phyloP scores from a whole-genome alignment of 306 rosid species.

The Castanea crenata region DNA sequence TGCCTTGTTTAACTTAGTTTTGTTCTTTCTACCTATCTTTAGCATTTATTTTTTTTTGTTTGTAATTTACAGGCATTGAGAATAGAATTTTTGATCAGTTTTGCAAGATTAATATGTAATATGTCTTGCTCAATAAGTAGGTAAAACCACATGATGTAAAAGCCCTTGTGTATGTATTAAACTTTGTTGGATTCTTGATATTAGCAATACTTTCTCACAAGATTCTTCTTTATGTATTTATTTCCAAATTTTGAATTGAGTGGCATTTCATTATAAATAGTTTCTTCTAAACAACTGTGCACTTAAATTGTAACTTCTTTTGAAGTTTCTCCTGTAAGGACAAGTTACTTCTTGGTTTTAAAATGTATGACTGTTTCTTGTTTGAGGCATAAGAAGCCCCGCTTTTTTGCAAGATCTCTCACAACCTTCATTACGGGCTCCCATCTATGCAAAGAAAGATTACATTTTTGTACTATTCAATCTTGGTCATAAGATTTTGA shows the following conservation, averaged over 20 bases:
- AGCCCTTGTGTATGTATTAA: neutral
- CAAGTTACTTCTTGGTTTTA: no score
- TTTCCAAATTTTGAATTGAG: neutral
- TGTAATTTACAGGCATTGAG: slow-evolving; percentile 48
- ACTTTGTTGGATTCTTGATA: neutral
- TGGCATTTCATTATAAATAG: no score
- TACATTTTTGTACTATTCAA: no score
- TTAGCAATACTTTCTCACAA: neutral
- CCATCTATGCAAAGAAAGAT: no score
- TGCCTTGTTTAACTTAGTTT: neutral
- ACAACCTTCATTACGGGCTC: no score
- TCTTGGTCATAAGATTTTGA: no score
- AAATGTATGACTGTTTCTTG: no score
- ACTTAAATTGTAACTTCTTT: no score
- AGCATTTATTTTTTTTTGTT: slow-evolving; percentile 24
- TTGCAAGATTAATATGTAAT: slow-evolving; percentile 57
- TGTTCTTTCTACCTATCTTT: slow-evolving; percentile 50
- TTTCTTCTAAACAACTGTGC: no score
- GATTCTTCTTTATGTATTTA: neutral
- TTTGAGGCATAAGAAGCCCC: no score
- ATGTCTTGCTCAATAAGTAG: slow-evolving; percentile 60
- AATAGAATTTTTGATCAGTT: slow-evolving; percentile 45
- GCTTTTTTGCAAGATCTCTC: no score
- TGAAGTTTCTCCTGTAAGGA: no score
- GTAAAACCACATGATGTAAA: slow-evolving; percentile 14